These are phyloP conservation scores for Pugionium dolabratum DNA, from an alignment of 345 rosid species.

Conservation along the genomic window DNA sequence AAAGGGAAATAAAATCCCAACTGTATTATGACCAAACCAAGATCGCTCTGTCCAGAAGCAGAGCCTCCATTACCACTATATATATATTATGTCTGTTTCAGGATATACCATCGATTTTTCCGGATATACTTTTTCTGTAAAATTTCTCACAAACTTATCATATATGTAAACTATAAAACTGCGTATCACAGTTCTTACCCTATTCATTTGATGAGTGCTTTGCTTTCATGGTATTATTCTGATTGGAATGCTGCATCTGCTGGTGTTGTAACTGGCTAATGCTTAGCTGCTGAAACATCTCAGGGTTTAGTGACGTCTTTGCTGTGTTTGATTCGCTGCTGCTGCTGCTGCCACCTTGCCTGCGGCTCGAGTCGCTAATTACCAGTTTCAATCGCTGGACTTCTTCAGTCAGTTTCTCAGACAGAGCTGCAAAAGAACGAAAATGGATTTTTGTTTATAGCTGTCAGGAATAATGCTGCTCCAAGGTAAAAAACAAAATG, in stretches of 20 bases:
- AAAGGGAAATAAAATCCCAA: constrained; percentile 2
- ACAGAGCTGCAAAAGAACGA: constrained; percentile 45
- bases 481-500: background rate
- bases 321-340: constrained; percentile 22
- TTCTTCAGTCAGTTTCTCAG: constrained; percentile 50
- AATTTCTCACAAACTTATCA: background rate
- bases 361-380: constrained; percentile 44
- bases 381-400: constrained; percentile 47
- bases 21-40: constrained; percentile 20
- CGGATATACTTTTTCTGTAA: constrained; percentile 1
- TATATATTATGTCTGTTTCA: constrained; percentile 19
- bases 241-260: constrained; percentile 34
- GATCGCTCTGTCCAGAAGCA: constrained; percentile 16
- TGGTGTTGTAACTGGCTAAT: constrained; percentile 39
- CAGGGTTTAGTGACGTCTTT: constrained; percentile 35
- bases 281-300: constrained; percentile 38
- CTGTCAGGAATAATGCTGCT: too few relatives aligned
- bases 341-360: constrained; percentile 16
- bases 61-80: constrained; percentile 15
- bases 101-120: constrained; percentile 12
- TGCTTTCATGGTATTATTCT: constrained; percentile 19
- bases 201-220: constrained; percentile 22
- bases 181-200: background rate
- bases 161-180: constrained; percentile 10
- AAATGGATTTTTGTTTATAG: background rate